phyloP scores from a whole-genome alignment of 352 stramenopile species.

The Globisporangium splendens region DNA sequence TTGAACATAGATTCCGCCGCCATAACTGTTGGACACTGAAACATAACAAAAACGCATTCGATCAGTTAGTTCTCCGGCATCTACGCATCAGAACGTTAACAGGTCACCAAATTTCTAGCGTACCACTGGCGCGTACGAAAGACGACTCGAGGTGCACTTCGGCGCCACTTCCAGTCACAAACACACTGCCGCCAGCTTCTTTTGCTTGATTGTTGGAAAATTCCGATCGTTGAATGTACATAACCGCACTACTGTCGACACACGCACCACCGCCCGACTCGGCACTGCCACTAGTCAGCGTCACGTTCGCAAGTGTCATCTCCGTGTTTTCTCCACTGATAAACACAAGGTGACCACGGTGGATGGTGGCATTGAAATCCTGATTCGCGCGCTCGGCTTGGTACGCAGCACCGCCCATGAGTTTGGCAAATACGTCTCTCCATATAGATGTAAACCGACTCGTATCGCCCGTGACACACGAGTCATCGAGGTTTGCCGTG shows the following conservation, averaged over 20 bases:
- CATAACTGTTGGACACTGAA: conserved; percentile 47
- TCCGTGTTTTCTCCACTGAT: conserved; percentile 18
- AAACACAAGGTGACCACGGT: conserved; percentile 35
- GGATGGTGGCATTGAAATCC: conserved; percentile 5
- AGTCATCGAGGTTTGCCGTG: conserved; percentile 11
- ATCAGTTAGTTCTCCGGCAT: too few relatives aligned
- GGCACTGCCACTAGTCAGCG: conserved; percentile 33
- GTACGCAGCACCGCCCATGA: conserved; percentile 17
- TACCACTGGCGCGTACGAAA: conserved; percentile 36
- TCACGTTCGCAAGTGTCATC: conserved; percentile 19
- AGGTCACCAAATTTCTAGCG: not conserved
- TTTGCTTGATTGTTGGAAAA: conserved; percentile 37
- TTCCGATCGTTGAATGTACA: conserved; percentile 20
- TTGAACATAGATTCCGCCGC: conserved; percentile 48
- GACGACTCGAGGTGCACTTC: conserved; percentile 24
- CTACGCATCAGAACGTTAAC: too few relatives aligned
- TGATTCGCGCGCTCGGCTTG: conserved; percentile 7
- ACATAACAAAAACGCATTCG: not conserved
- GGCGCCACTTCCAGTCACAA: conserved; percentile 20
- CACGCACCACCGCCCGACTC: conserved; percentile 45
- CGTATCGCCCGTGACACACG: conserved; percentile 21
- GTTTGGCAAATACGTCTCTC: conserved; percentile 16
- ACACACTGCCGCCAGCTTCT: conserved; percentile 48
- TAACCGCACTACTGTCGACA: conserved; percentile 20
- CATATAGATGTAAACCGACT: conserved; percentile 15